Evolutionary conservation across 2,329 filamentous ascomycete genomes (phyloP), one percentile per base, ranked within the genome.

Genomic region (Ambrosiella xylebori): DNA sequence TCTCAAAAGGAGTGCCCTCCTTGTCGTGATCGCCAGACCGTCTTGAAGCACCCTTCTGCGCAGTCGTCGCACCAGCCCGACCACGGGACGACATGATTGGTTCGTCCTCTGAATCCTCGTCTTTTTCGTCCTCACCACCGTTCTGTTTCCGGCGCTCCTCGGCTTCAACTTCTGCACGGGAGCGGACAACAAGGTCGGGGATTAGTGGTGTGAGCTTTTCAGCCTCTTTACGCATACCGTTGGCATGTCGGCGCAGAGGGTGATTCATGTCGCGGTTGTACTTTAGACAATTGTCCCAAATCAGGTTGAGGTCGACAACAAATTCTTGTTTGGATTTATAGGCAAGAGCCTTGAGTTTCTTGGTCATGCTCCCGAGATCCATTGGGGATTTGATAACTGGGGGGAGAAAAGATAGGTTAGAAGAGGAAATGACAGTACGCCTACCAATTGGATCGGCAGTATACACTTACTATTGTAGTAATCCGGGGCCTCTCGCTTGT

Each of bases 71-170:
- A 13, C 89, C 87, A 68, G 91, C 95, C 50, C 93, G 84, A 57
- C 93, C 93, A 63, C 93, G 81, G 54, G 91, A 96, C 59, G 93
- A 93, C 87, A 97, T 97, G 66, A 98, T 97, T 7, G 93, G 93
- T 70, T 95, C 90, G 67, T 97, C 91, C 65, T 97, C 91, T 64
- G 89, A 95, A 69, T 96, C 91, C 60, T 96, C 91, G 36, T 79
- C 87, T 44, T 77, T 86, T 64, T 91, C 88, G 63, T 88, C 81
- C 61, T 88, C 85, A 51, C 85, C 85, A 55, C 93, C 89, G 61
- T 90, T 87, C 65, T 94, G 88, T 67, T 93, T 85, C 61, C 89
- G 79, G 57, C 91, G 81, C 69, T 86, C 82, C 64, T 93, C 87
- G 13, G 86, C 86, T 71, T 98, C 93, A 6, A 97, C 89, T 68